These are phyloP conservation scores for Leishmania gerbilli DNA, from an alignment of 208 protist genomes.

Conservation along the genomic window DNA sequence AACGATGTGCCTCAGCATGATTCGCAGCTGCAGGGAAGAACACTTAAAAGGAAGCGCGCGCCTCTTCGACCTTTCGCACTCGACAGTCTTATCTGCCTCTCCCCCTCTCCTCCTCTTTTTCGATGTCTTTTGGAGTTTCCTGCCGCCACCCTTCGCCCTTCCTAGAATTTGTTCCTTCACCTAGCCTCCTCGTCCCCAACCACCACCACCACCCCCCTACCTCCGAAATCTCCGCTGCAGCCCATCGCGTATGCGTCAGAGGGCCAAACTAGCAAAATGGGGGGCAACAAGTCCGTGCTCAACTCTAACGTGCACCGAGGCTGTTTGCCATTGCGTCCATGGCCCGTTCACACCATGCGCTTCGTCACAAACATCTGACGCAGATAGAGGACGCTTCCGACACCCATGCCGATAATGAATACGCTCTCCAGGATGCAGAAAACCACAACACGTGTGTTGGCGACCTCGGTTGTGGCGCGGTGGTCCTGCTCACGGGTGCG, in stretches of 20 bases:
- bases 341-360: conserved; percentile 60
- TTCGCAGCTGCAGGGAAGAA: background rate
- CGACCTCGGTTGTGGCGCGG: conserved; percentile 78
- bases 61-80: background rate
- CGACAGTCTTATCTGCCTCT: background rate
- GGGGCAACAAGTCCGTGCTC: background rate
- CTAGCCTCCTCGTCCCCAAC: conserved; percentile 38
- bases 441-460: conserved; percentile 82
- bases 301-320: background rate
- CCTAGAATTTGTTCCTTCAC: no score
- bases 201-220: conserved; percentile 25
- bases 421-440: conserved; percentile 80
- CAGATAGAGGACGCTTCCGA: conserved; percentile 82
- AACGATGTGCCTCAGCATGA: background rate
- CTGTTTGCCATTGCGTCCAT: background rate
- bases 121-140: background rate
- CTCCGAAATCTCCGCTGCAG: conserved; percentile 76
- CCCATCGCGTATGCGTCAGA: conserved; percentile 56
- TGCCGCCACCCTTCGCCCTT: background rate
- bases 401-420: conserved; percentile 64
- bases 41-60: background rate
- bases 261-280: background rate
- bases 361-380: conserved; percentile 73
- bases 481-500: conserved; percentile 66
- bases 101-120: background rate